Conservation (phyloP, 1,139 yeast genomes). For the Protomyces arabidopsidicola region DNA sequence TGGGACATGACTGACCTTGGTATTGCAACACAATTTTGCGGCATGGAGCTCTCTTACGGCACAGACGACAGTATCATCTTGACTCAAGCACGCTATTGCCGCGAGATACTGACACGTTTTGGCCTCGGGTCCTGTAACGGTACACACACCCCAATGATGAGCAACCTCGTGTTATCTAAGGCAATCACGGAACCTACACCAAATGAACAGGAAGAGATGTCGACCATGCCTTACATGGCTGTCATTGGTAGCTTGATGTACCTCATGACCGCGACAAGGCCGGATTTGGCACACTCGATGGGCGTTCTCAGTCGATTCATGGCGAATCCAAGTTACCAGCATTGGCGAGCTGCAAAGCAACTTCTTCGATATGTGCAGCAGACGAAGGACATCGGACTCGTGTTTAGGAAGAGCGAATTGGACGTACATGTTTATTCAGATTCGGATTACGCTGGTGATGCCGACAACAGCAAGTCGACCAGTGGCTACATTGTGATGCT, state of each 20-base stretch:
- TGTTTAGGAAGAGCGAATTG: neutral
- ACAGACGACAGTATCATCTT: neutral
- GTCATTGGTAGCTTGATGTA: neutral
- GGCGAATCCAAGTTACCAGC: slow-evolving; percentile 20
- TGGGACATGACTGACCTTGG: neutral
- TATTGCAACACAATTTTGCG: neutral
- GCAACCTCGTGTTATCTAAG: neutral
- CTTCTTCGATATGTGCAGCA: slow-evolving; percentile 26
- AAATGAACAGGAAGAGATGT: neutral
- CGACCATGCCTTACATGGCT: neutral
- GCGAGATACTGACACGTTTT: neutral
- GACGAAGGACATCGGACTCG: neutral
- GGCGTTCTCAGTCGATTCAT: slow-evolving; percentile 28
- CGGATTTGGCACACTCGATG: slow-evolving; percentile 31
- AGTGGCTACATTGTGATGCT: slow-evolving; percentile 30
- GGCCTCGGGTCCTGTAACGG: neutral
- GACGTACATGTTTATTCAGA: slow-evolving; percentile 23
- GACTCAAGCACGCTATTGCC: neutral
- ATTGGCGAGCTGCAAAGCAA: slow-evolving; percentile 28
- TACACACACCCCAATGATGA: neutral
- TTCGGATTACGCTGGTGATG: slow-evolving; percentile 29
- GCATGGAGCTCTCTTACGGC: neutral
- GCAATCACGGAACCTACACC: neutral
- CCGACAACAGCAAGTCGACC: slow-evolving; percentile 28
- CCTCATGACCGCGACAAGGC: slow-evolving; percentile 25